These are phyloP conservation scores for Hymenoscyphus scutula DNA, from an alignment of 2,329 filamentous ascomycete species.

Conservation along the genomic window DNA sequence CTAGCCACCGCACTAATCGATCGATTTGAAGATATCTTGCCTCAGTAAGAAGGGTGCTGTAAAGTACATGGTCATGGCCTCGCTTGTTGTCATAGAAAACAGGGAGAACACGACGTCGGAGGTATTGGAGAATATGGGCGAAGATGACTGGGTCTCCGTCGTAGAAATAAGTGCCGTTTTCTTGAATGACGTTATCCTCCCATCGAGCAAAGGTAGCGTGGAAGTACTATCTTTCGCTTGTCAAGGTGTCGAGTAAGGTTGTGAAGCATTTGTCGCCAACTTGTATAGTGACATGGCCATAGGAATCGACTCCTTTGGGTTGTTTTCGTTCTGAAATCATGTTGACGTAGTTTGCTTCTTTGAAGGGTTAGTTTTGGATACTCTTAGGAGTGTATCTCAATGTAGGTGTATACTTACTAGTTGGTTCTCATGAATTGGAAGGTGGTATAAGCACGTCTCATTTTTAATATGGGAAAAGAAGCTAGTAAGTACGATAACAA, in stretches of 20 bases:
- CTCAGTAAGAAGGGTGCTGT: constrained; percentile 35
- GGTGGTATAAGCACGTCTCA: no score
- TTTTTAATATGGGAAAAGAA: no score
- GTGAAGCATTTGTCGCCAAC: neutral
- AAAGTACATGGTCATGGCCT: constrained; percentile 38
- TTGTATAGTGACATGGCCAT: neutral
- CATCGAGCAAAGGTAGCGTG: constrained; percentile 14
- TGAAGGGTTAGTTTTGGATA: no score
- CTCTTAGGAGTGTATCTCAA: no score
- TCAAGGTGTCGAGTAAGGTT: neutral
- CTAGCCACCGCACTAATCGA: constrained; percentile 33
- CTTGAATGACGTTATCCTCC: constrained; percentile 20
- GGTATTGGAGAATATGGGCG: constrained; percentile 37
- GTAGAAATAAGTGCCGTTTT: constrained; percentile 39
- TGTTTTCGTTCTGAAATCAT: neutral
- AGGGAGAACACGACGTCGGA: constrained; percentile 36
- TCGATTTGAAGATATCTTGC: constrained; percentile 38
- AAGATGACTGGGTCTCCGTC: constrained; percentile 40
- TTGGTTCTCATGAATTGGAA: no score
- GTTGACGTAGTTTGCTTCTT: no score
- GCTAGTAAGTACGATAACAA: no score
- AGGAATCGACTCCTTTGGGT: neutral
- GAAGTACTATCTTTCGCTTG: neutral
- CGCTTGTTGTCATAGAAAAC: constrained; percentile 36
- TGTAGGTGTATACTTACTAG: no score